Percentiles rank a stretch among this genome's conserved stretches.
phyloP scores from a whole-genome alignment of 805 yeast genomes.

The Candida cerambycidarum region DNA sequence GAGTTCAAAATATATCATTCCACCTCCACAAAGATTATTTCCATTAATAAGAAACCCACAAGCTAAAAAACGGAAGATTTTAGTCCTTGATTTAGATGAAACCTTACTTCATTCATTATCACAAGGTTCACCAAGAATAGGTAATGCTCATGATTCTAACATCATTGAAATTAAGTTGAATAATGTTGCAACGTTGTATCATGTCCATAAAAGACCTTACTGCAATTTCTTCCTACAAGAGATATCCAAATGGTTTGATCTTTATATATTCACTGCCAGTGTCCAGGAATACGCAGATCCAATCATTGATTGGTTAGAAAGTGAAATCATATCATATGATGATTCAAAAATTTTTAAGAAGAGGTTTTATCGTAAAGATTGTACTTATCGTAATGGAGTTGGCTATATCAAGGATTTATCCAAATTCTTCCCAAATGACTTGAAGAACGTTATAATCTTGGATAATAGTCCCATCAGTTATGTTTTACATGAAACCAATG shows the following conservation, averaged over 20 bases:
- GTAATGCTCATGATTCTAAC: conserved; percentile 32
- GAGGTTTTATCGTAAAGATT: conserved; percentile 76
- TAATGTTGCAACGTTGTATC: conserved; percentile 76
- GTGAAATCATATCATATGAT: conserved; percentile 38
- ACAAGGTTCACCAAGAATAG: conserved; percentile 52
- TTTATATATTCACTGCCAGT: conserved; percentile 92
- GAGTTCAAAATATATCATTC: conserved; percentile 42
- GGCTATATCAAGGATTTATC: conserved; percentile 69
- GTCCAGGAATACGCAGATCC: conserved; percentile 97
- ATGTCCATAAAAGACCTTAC: conserved; percentile 87
- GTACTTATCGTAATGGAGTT: conserved; percentile 72
- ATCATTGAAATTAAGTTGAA: conserved; percentile 78
- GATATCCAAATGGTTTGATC: conserved; percentile 82
- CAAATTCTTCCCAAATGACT: conserved; percentile 50
- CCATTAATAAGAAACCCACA: conserved; percentile 44
- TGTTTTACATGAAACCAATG: conserved; percentile 80
- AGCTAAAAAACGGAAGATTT: conserved; percentile 50
- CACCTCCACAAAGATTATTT: conserved; percentile 45
- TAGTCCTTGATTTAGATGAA: conserved; percentile 90
- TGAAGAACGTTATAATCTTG: conserved; percentile 69
- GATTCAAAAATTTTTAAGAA: conserved; percentile 38
- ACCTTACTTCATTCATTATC: conserved; percentile 90
- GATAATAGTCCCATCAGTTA: conserved; percentile 95
- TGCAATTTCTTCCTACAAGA: conserved; percentile 81
- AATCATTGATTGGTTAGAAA: conserved; percentile 87